Evolutionary conservation across 2,329 filamentous ascomycete genomes (phyloP).

Genomic region (Colletotrichum chlorophyti): DNA sequence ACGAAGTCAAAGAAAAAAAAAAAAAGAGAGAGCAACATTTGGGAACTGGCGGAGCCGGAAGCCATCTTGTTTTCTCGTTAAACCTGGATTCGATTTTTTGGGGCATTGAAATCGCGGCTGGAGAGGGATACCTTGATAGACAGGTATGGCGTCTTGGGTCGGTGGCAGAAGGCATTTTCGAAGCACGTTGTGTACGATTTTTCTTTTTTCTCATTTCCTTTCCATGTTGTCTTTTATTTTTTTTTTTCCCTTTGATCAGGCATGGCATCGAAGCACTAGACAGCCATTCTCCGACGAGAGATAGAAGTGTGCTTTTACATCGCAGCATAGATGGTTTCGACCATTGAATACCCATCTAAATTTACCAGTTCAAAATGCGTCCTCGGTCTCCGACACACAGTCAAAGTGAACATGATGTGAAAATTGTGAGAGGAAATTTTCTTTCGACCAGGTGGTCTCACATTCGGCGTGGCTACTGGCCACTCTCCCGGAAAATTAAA

Average conservation of each 20-base stretch:
- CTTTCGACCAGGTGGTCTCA: no score
- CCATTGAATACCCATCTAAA: conserved; percentile 14
- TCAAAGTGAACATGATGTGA: no score
- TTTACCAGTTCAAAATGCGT: not conserved
- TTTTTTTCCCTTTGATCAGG: not conserved
- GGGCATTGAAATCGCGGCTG: not conserved
- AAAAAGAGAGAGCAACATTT: no score
- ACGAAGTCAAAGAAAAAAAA: no score
- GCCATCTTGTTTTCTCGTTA: not conserved
- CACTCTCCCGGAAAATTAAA: no score
- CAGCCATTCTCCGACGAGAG: not conserved
- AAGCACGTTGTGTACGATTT: conserved; percentile 22
- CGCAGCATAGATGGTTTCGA: conserved; percentile 13
- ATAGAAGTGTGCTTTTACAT: not conserved
- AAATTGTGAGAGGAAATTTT: no score
- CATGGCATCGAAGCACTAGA: conserved; percentile 13
- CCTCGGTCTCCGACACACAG: not conserved
- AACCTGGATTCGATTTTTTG: no score
- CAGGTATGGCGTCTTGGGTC: conserved; percentile 20
- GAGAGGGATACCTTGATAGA: conserved; percentile 24
- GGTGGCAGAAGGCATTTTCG: conserved; percentile 1
- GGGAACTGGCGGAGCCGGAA: not conserved
- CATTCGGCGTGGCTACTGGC: no score
- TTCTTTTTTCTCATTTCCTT: conserved; percentile 3
- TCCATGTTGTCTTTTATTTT: not conserved